phyloP scores from a whole-genome alignment of 2,329 filamentous ascomycete genomes.

The Epichloe amarillans region DNA sequence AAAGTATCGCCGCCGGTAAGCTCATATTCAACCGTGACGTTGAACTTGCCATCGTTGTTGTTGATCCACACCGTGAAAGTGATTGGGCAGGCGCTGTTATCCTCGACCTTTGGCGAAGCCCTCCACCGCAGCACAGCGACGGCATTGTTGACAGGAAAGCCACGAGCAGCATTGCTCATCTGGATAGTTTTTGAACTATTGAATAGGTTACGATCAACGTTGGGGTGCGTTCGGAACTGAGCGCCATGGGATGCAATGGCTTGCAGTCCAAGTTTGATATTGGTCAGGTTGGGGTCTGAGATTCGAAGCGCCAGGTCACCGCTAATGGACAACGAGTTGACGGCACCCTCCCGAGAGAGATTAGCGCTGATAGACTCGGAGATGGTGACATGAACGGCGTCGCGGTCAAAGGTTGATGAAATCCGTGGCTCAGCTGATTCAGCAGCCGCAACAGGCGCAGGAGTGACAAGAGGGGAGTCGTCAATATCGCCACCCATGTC shows the following conservation, averaged over 20 bases:
- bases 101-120: slow-evolving; percentile 67
- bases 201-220: slow-evolving; percentile 84
- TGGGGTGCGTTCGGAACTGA: slow-evolving; percentile 91
- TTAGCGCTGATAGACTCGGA: slow-evolving; percentile 84
- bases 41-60: slow-evolving; percentile 70
- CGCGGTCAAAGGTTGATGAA: slow-evolving; percentile 60
- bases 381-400: slow-evolving; percentile 78
- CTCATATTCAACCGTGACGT: slow-evolving; percentile 92
- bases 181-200: slow-evolving; percentile 73
- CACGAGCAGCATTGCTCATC: slow-evolving; percentile 73
- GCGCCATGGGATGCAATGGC: slow-evolving; percentile 69
- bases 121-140: slow-evolving; percentile 92
- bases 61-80: slow-evolving; percentile 98
- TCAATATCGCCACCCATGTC: slow-evolving; percentile 83
- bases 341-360: slow-evolving; percentile 71
- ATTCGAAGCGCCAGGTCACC: slow-evolving; percentile 89
- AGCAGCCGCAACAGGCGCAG: slow-evolving; percentile 35
- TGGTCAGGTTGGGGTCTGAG: slow-evolving; percentile 75
- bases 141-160: slow-evolving; percentile 88
- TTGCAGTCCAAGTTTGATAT: slow-evolving; percentile 73
- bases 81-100: slow-evolving; percentile 71
- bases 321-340: slow-evolving; percentile 79
- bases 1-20: slow-evolving; percentile 67
- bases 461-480: slow-evolving; percentile 58
- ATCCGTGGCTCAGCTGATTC: slow-evolving; percentile 39